phyloP scores from a whole-genome alignment of 1,284 basidiomycete genomes.

The Meira nashicola region DNA sequence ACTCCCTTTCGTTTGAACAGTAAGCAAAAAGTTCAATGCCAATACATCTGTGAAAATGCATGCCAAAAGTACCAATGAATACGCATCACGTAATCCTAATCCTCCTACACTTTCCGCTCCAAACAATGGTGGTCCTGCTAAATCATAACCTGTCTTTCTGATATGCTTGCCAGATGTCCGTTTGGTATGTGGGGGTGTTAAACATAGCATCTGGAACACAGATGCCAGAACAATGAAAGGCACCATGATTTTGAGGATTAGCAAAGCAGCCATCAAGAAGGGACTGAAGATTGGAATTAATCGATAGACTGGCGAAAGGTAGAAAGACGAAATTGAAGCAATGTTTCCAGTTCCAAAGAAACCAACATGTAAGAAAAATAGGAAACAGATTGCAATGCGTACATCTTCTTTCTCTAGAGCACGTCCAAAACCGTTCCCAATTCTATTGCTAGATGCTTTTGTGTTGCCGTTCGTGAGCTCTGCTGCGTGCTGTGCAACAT shows the following conservation, averaged over 20 bases:
- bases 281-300: constrained; percentile 81
- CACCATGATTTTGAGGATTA: constrained; percentile 61
- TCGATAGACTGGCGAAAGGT: constrained; percentile 81
- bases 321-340: constrained; percentile 83
- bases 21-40: constrained; percentile 75
- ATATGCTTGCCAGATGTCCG: not conserved
- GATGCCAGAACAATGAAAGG: constrained; percentile 66
- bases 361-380: constrained; percentile 80
- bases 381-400: constrained; percentile 72
- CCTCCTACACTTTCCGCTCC: constrained; percentile 31
- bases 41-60: constrained; percentile 42
- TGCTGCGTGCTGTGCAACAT: constrained; percentile 10
- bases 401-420: constrained; percentile 64
- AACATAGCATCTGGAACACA: constrained; percentile 54
- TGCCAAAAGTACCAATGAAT: constrained; percentile 35
- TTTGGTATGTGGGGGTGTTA: constrained; percentile 4
- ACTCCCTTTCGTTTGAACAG: constrained; percentile 75
- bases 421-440: constrained; percentile 50
- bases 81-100: constrained; percentile 25
- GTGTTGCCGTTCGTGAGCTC: not conserved
- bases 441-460: not conserved
- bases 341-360: constrained; percentile 79
- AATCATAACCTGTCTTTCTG: constrained; percentile 2
- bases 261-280: constrained; percentile 66
- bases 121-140: constrained; percentile 23